A percentile compares a stretch with the other conserved stretches of the same genome.
These are phyloP conservation scores for Trichoderma endophyticum DNA, from an alignment of 2,329 filamentous ascomycete species.

Conservation along the genomic window DNA sequence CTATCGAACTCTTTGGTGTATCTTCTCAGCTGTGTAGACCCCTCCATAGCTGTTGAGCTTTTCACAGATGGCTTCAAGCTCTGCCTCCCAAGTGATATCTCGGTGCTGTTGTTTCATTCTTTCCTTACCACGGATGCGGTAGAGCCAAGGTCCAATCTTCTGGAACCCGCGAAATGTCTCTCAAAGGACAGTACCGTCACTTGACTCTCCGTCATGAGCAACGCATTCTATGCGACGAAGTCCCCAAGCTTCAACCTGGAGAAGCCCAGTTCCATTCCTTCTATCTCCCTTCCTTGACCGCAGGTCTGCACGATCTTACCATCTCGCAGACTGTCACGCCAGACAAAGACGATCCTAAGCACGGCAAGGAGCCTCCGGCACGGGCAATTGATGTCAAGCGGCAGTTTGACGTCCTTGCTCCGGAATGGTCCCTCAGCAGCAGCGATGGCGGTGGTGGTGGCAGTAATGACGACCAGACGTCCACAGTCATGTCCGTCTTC, in stretches of 20 bases:
- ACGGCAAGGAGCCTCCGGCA: background rate
- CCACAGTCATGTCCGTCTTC: background rate
- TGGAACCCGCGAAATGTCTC: background rate
- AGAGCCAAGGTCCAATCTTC: background rate
- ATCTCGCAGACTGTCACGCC: background rate
- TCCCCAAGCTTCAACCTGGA: background rate
- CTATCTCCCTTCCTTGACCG: background rate
- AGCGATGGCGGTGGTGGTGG: background rate
- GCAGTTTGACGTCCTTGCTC: background rate
- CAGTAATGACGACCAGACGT: background rate
- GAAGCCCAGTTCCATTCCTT: background rate
- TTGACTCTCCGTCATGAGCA: background rate
- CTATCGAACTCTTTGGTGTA: background rate
- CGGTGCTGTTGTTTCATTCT: background rate
- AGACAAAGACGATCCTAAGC: background rate
- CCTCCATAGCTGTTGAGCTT: background rate
- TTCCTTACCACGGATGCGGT: background rate
- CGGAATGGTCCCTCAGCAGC: background rate
- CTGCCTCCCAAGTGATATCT: background rate
- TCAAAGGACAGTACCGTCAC: background rate
- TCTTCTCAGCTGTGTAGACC: background rate
- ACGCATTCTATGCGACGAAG: background rate
- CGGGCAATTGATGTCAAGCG: background rate
- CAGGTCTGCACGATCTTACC: background rate
- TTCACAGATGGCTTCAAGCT: background rate